A percentile compares a stretch with the other conserved stretches of the same genome.
Conservation (phyloP, 225 moss, liverwort and hornwort species). For the Polytrichum commune region DNA sequence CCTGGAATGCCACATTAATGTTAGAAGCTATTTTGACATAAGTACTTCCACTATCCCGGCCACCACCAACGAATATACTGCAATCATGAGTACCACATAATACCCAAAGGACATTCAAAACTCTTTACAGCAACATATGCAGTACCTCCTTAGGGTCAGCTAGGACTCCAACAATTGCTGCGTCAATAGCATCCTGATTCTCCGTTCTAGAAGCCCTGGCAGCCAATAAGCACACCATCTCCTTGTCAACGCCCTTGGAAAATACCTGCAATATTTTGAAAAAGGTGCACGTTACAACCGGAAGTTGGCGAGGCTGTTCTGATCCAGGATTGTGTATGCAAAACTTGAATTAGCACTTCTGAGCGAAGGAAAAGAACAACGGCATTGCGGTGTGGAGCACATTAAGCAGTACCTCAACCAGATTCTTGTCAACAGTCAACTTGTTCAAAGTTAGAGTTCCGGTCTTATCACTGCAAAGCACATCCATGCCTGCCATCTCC, state of each 20-base stretch:
- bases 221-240: slow-evolving; percentile 47
- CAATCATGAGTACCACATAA: no score
- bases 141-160: slow-evolving; percentile 62
- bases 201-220: slow-evolving; percentile 58
- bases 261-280: slow-evolving; percentile 22
- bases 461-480: slow-evolving; percentile 72
- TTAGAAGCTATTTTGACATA: no score
- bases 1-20: slow-evolving; percentile 20
- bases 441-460: slow-evolving; percentile 66
- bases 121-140: neutral
- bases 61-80: no score
- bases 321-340: no score
- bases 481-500: slow-evolving; percentile 85
- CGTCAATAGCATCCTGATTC: slow-evolving; percentile 67
- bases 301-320: no score
- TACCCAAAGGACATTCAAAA: no score
- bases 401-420: slow-evolving; percentile 45
- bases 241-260: slow-evolving; percentile 44
- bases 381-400: neutral
- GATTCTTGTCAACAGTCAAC: slow-evolving; percentile 51
- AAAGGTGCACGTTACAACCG: no score
- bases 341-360: no score
- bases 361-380: no score
- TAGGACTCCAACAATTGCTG: slow-evolving; percentile 55
- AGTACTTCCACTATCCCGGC: no score